Evolutionary conservation across 352 stramenopile genomes (phyloP), one percentile per base, ranked within the genome.

Genomic region (Phytopythium vexans): DNA sequence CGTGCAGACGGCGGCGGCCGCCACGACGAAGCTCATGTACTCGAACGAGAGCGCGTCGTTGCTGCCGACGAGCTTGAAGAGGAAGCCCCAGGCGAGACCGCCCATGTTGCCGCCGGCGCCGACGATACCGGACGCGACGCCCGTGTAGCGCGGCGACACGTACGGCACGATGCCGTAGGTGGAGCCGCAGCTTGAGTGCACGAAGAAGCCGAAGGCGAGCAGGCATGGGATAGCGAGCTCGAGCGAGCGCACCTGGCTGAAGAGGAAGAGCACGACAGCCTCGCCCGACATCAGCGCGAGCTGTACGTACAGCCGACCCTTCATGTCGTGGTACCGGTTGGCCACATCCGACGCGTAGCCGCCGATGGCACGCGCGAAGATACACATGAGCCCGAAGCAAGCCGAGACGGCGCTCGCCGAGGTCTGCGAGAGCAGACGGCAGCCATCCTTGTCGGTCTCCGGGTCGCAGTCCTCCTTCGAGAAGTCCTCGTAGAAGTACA

Each of bases 371-470:
- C 90, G 86, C 3, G 88, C 79, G 64, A 97, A 97, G 32, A 97
- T 70, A 64, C 95, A 97, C 86, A 97, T 97, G 58, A 93, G 82
- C n/a, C 92, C 89, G 58, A 98, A 97, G 33, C 95, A 79, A 14
- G 87, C 96, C 7, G 89, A 89, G 63, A 97, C 92, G 31, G 92
- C 74, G 34, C 76, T 83, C 27, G 88, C 86, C 10, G 50, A 56
- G 35, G 68, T 81, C 52, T 69, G 65, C 10, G 72, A 53, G 35
- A 75, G 59, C 8, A 64, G 8, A 16, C 51, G 56, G 48, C 70
- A 86, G 11, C 65, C 59, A 5, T 66, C 55, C 4, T 42, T 41
- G 21, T 70, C 65, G 4, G 45, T 61, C 3, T 44, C 55, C 10
- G 44, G 35, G n/a, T 71, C 60, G 32, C 72, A 83, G 32, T 68